Evolutionary conservation across 208 protist genomes (phyloP).

Genomic region (Leishmania tropica): DNA sequence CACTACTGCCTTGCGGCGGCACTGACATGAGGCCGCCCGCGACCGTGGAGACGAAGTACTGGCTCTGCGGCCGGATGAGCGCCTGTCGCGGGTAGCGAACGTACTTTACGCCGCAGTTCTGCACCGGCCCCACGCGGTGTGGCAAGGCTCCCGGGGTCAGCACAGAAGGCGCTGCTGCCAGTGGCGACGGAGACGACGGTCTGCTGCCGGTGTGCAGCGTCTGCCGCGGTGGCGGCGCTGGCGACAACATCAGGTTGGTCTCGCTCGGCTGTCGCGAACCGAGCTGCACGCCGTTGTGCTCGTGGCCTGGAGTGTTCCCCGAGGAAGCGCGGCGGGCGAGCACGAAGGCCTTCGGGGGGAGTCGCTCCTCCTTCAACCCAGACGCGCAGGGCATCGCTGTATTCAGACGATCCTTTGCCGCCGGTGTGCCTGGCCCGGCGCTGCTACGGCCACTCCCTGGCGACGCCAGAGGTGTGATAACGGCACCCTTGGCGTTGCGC

Average conservation of each 20-base stretch:
- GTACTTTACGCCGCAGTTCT: constrained; percentile 27
- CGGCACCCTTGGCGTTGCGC: constrained; percentile 15
- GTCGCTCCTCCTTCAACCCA: constrained; percentile 35
- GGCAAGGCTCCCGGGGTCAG: not conserved
- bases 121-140: constrained; percentile 1
- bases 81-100: constrained; percentile 29
- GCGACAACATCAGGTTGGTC: not conserved
- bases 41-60: constrained; percentile 35
- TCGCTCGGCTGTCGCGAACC: constrained; percentile 6
- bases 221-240: constrained; percentile 8
- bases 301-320: not conserved
- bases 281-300: constrained; percentile 4
- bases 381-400: constrained; percentile 6
- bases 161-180: not conserved
- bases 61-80: constrained; percentile 30
- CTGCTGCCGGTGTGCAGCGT: constrained; percentile 9
- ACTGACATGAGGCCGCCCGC: constrained; percentile 30
- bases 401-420: constrained; percentile 3
- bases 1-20: constrained; percentile 22
- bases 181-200: not conserved
- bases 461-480: constrained; percentile 7
- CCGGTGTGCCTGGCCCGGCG: constrained; percentile 11
- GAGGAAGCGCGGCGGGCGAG: constrained; percentile 1
- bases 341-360: constrained; percentile 49
- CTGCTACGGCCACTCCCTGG: constrained; percentile 7